Evolutionary conservation across 2,329 filamentous ascomycete species (phyloP).

Genomic region (Pseudogymnoascus sp.): DNA sequence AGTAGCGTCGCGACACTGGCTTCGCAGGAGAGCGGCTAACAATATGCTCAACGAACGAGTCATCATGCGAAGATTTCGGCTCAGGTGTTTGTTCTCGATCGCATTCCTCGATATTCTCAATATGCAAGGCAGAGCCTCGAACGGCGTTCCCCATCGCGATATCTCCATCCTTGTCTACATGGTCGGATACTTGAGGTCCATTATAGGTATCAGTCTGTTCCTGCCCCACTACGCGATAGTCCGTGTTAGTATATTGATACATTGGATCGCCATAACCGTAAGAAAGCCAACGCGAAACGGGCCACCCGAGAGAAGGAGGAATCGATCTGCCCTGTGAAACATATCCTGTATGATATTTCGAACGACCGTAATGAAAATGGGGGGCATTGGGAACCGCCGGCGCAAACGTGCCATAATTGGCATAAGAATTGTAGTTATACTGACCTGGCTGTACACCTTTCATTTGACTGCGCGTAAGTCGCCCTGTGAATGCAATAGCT

Average conservation of each 20-base stretch:
- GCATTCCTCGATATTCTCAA: not conserved
- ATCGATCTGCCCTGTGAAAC: not conserved
- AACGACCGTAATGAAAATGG: constrained; percentile 4
- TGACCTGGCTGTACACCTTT: constrained; percentile 27
- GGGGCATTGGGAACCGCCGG: not conserved
- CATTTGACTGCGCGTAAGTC: constrained; percentile 22
- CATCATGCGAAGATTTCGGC: constrained; percentile 17
- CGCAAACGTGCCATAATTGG: constrained; percentile 9
- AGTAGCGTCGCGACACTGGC: not conserved
- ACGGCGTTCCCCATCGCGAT: not conserved
- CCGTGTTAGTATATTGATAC: constrained; percentile 5
- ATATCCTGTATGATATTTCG: not conserved
- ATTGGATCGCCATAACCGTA: constrained; percentile 6
- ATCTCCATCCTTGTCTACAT: not conserved
- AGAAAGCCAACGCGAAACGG: not conserved
- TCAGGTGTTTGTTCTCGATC: not conserved
- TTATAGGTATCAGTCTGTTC: not conserved
- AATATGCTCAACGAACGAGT: constrained; percentile 32
- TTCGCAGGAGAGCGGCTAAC: constrained; percentile 21
- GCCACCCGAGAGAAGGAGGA: constrained; percentile 2
- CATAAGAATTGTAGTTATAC: constrained; percentile 19
- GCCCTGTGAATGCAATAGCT: constrained; percentile 10
- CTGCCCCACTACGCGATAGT: constrained; percentile 7
- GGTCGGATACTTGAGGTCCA: not conserved
- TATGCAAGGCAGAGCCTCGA: constrained; percentile 4